Percentiles rank a stretch among this genome's conserved stretches.
phyloP scores from a whole-genome alignment of 1,284 basidiomycete genomes.

The Lentinula novae-zelandiae region DNA sequence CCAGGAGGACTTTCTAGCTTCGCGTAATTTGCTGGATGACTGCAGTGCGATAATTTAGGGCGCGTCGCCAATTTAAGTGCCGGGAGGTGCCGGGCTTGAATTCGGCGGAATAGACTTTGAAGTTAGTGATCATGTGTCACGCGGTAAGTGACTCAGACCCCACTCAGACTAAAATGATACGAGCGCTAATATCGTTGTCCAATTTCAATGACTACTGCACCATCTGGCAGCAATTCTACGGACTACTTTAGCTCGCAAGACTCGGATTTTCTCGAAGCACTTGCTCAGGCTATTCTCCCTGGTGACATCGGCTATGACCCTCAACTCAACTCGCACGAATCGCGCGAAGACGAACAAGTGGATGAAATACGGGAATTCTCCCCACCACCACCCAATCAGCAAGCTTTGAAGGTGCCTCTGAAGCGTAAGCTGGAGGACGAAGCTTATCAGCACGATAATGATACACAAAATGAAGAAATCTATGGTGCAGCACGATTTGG shows the following conservation, averaged over 20 bases:
- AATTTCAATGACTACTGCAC: conserved; percentile 13
- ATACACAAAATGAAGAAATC: conserved; percentile 33
- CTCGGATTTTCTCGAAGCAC: conserved; percentile 48
- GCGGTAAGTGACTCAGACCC: conserved; percentile 15
- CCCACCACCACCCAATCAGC: conserved; percentile 31
- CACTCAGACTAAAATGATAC: too few relatives aligned
- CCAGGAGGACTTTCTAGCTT: too few relatives aligned
- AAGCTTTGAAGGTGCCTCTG: conserved; percentile 18
- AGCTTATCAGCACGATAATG: conserved; percentile 1
- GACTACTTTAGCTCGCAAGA: conserved; percentile 59
- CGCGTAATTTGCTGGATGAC: too few relatives aligned
- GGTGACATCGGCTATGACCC: conserved; percentile 31
- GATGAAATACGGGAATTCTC: conserved; percentile 25
- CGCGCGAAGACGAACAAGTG: conserved; percentile 3
- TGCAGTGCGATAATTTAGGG: too few relatives aligned
- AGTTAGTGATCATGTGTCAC: too few relatives aligned
- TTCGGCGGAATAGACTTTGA: too few relatives aligned
- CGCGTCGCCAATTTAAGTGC: too few relatives aligned
- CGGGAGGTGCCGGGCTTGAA: too few relatives aligned
- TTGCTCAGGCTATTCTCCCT: conserved; percentile 43
- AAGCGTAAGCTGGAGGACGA: conserved; percentile 15
- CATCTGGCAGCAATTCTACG: conserved; percentile 32
- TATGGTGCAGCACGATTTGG: conserved; percentile 84
- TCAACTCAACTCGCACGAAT: neutral
- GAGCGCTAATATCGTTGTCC: too few relatives aligned